Conservation (phyloP, 1,139 yeast species). For the Saccharomyces hybrid region DNA sequence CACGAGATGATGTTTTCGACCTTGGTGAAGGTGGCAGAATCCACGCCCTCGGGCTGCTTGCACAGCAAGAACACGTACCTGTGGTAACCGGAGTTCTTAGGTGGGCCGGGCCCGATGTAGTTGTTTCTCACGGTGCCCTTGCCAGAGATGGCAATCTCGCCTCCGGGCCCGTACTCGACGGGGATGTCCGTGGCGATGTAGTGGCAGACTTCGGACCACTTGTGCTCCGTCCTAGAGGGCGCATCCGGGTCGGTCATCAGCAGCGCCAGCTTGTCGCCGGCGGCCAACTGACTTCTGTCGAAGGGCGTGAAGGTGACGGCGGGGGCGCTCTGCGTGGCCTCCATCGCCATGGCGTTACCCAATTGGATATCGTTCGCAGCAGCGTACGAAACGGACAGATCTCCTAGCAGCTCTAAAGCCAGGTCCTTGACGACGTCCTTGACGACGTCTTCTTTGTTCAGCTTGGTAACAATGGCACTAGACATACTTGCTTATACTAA, state of each 20-base stretch:
- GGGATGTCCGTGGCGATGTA: conserved; percentile 53
- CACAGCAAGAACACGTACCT: conserved; percentile 70
- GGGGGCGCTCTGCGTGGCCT: conserved; percentile 61
- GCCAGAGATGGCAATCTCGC: conserved; percentile 10
- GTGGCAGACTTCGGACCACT: conserved; percentile 83
- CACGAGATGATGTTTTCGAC: conserved; percentile 56
- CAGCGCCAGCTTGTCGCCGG: conserved; percentile 34
- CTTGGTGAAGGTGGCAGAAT: conserved; percentile 12
- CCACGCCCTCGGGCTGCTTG: conserved; percentile 44
- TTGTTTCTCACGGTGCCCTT: conserved; percentile 32
- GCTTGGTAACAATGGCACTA: conserved; percentile 20
- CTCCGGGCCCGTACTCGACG: conserved; percentile 31
- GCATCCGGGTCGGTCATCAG: conserved; percentile 92
- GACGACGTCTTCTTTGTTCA: conserved; percentile 27
- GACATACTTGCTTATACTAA: conserved; percentile 11
- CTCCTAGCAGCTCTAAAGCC: conserved; percentile 25
- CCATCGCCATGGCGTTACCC: conserved; percentile 65
- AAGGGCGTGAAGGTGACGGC: conserved; percentile 45
- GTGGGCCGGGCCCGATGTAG: conserved; percentile 80
- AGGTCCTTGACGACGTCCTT: conserved; percentile 25
- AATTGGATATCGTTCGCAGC: conserved; percentile 58
- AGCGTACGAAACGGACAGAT: conserved; percentile 41
- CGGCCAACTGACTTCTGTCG: conserved; percentile 25
- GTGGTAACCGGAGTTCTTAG: conserved; percentile 72
- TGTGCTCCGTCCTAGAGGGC: conserved; percentile 69